Conservation (phyloP, 495 filamentous ascomycete species). For the Hypoxylon rickii region DNA sequence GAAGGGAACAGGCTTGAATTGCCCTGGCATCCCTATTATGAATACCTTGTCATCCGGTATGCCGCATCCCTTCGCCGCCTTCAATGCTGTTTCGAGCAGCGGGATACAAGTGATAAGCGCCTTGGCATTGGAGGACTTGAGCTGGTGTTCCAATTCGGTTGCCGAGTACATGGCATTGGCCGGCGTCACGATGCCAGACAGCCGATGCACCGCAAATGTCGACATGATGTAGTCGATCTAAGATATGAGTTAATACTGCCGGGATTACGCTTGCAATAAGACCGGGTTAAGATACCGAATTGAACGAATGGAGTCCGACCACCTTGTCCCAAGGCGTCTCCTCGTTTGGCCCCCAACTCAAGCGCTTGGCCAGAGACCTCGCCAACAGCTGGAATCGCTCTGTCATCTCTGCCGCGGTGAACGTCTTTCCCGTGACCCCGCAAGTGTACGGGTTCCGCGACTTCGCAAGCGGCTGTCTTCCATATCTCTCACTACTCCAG, state of each 20-base stretch:
- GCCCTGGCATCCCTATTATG: conserved; percentile 69
- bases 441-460: conserved; percentile 81
- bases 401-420: conserved; percentile 66
- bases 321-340: conserved; percentile 89
- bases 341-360: conserved; percentile 74
- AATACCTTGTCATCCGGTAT: conserved; percentile 77
- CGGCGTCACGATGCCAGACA: conserved; percentile 76
- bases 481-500: conserved; percentile 75
- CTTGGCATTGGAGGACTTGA: conserved; percentile 75
- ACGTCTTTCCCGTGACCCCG: conserved; percentile 73
- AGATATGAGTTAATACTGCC: conserved; percentile 1
- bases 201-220: conserved; percentile 73
- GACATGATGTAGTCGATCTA: conserved; percentile 83
- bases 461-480: conserved; percentile 64
- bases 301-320: conserved; percentile 74
- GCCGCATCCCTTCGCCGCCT: conserved; percentile 67
- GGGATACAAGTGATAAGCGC: conserved; percentile 80
- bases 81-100: conserved; percentile 69
- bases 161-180: conserved; percentile 84
- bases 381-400: conserved; percentile 73
- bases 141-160: conserved; percentile 76
- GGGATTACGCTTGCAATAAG: not conserved
- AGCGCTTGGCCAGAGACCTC: conserved; percentile 68
- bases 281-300: conserved; percentile 64
- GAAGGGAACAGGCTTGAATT: conserved; percentile 58